Evolutionary conservation across 768 basidiomycete genomes (phyloP).

Genomic region (Lentinula boryana): DNA sequence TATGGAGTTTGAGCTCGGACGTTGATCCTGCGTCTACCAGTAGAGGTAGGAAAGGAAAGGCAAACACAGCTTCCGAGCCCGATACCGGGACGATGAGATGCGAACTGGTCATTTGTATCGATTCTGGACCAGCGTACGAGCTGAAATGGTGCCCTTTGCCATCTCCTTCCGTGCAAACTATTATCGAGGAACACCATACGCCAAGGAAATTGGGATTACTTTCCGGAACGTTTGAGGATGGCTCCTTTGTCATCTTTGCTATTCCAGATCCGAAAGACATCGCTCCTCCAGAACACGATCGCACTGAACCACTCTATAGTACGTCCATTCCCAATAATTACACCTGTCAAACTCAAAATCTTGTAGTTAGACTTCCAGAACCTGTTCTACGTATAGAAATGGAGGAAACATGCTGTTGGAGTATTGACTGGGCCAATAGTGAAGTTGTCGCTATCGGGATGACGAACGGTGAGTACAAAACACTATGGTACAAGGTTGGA

Average conservation of each 20-base stretch:
- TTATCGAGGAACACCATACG: slow-evolving; percentile 14
- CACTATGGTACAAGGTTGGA: background rate
- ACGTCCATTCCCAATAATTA: slow-evolving; percentile 11
- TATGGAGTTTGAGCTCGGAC: slow-evolving; percentile 59
- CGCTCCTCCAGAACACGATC: slow-evolving; percentile 18
- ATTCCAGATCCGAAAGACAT: slow-evolving; percentile 75
- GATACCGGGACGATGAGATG: slow-evolving; percentile 56
- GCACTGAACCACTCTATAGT: slow-evolving; percentile 44
- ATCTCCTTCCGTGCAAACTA: slow-evolving; percentile 33
- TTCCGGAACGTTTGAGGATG: slow-evolving; percentile 84
- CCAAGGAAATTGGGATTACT: slow-evolving; percentile 74
- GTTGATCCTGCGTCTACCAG: background rate
- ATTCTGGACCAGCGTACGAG: slow-evolving; percentile 74
- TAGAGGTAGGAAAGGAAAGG: background rate
- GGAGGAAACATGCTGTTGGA: slow-evolving; percentile 71
- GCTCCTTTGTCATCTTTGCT: slow-evolving; percentile 69
- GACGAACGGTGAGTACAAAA: slow-evolving; percentile 57
- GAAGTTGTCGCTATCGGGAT: slow-evolving; percentile 77
- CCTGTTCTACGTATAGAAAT: slow-evolving; percentile 71
- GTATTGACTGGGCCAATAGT: slow-evolving; percentile 88
- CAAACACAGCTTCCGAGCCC: slow-evolving; percentile 20
- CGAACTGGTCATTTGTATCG: slow-evolving; percentile 80
- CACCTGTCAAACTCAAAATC: background rate
- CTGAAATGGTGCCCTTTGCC: slow-evolving; percentile 94
- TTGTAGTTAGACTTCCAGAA: slow-evolving; percentile 48